Percentiles rank a stretch among this genome's conserved stretches.
Evolutionary conservation across 306 rosid species (phyloP).

Genomic region (Sphenostylis stenocarpa): DNA sequence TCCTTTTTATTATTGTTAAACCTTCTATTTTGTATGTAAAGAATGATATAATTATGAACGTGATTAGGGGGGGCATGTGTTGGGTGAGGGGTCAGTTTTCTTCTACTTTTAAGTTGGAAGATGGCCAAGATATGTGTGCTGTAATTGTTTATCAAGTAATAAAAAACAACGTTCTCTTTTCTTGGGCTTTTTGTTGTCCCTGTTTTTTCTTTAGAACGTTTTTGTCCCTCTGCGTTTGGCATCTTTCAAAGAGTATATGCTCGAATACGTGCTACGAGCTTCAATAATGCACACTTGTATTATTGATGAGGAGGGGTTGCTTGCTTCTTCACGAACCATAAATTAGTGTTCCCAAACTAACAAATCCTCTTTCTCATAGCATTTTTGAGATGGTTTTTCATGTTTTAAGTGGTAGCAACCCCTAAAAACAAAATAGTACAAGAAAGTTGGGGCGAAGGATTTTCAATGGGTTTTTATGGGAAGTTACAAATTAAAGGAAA

Average conservation of each 20-base stretch:
- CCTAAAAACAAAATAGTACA: no score
- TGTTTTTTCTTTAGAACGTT: not conserved
- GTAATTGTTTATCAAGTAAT: constrained; percentile 7
- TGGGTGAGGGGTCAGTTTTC: constrained; percentile 29
- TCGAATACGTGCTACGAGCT: not conserved
- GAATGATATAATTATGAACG: not conserved
- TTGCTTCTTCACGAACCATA: no score
- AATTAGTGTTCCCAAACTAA: no score
- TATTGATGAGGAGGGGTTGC: no score
- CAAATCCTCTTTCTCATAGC: no score
- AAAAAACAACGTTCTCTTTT: not conserved
- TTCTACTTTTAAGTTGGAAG: constrained; percentile 42
- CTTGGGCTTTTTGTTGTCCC: not conserved
- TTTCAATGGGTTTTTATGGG: no score
- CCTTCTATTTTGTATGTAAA: constrained; percentile 34
- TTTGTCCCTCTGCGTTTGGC: not conserved
- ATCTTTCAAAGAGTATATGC: not conserved
- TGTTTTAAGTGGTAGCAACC: no score
- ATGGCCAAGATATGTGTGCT: constrained; percentile 31
- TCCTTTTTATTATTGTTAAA: not conserved
- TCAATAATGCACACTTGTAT: not conserved
- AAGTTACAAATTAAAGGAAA: no score
- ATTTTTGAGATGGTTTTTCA: no score
- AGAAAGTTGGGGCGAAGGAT: no score
- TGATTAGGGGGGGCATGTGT: constrained; percentile 17